Percentiles rank a stretch among this genome's conserved stretches.
These are phyloP conservation scores for Chalciporus pseudorubinellus DNA, from an alignment of 768 basidiomycete genomes.

Conservation along the genomic window DNA sequence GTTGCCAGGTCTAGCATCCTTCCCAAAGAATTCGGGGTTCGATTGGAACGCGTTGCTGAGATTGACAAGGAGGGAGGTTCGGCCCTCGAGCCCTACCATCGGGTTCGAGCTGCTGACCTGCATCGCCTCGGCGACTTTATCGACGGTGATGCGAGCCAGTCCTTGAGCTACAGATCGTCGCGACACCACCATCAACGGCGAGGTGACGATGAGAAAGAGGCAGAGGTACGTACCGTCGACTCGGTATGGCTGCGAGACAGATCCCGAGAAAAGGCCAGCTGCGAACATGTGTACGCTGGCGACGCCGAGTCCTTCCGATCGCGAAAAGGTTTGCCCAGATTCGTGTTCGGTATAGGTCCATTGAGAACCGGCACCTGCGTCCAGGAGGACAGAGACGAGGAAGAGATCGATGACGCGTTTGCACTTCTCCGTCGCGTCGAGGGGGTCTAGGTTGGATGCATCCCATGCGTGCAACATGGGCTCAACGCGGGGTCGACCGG, in stretches of 20 bases:
- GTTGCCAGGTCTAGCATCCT: slow-evolving; percentile 74
- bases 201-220: neutral
- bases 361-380: slow-evolving; percentile 84
- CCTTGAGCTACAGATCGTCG: slow-evolving; percentile 56
- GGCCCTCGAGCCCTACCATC: slow-evolving; percentile 88
- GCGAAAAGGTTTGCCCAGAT: slow-evolving; percentile 51
- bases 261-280: slow-evolving; percentile 75
- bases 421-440: slow-evolving; percentile 56
- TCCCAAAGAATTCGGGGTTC: slow-evolving; percentile 69
- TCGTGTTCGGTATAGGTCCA: slow-evolving; percentile 75
- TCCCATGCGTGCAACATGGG: slow-evolving; percentile 62
- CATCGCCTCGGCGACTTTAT: slow-evolving; percentile 63
- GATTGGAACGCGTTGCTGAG: slow-evolving; percentile 69
- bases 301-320: slow-evolving; percentile 84
- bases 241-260: slow-evolving; percentile 52
- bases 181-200: neutral
- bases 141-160: slow-evolving; percentile 59
- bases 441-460: slow-evolving; percentile 29
- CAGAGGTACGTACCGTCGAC: slow-evolving; percentile 84
- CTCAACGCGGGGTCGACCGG: slow-evolving; percentile 59
- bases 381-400: slow-evolving; percentile 86
- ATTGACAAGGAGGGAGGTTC: slow-evolving; percentile 70
- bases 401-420: slow-evolving; percentile 86
- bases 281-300: slow-evolving; percentile 91
- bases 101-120: slow-evolving; percentile 79